Evolutionary conservation across 2,329 filamentous ascomycete species (phyloP).

Genomic region (Aspergillus brunneoviolaceus): DNA sequence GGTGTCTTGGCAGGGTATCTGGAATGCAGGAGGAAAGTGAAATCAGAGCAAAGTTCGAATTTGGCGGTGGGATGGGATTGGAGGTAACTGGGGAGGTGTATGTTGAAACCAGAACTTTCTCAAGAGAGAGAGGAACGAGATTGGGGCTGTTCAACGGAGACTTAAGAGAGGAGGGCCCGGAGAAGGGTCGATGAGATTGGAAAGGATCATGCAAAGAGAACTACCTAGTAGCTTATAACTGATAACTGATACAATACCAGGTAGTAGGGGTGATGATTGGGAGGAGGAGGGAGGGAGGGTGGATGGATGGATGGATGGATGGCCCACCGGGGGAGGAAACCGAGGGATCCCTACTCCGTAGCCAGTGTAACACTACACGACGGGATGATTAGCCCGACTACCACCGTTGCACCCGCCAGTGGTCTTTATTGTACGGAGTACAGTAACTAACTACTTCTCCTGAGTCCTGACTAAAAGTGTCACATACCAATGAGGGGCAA

Average conservation of each 20-base stretch:
- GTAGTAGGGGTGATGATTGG: not conserved
- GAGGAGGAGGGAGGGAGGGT: not conserved
- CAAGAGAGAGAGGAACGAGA: not conserved
- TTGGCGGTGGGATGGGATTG: not conserved
- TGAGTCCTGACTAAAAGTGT: constrained; percentile 7
- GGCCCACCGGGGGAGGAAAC: not conserved
- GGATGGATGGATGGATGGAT: too few species aligned
- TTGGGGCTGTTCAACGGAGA: not conserved
- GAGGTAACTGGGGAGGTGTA: too few species aligned
- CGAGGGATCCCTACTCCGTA: not conserved
- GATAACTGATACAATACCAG: not conserved
- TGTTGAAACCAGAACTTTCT: too few species aligned
- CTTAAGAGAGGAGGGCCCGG: too few species aligned
- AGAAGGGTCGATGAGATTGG: too few species aligned
- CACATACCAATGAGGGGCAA: constrained; percentile 15
- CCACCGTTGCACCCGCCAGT: constrained; percentile 25
- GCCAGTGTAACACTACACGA: constrained; percentile 24
- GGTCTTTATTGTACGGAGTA: too few species aligned
- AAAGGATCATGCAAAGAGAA: too few species aligned
- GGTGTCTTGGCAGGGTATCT: constrained; percentile 7
- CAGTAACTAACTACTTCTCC: too few species aligned
- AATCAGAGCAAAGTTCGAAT: not conserved
- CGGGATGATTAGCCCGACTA: constrained; percentile 21
- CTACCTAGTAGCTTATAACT: too few species aligned
- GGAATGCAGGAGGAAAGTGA: constrained; percentile 1